These are phyloP conservation scores for Agrocybe pediades DNA, from an alignment of 768 basidiomycete genomes.

Conservation along the genomic window DNA sequence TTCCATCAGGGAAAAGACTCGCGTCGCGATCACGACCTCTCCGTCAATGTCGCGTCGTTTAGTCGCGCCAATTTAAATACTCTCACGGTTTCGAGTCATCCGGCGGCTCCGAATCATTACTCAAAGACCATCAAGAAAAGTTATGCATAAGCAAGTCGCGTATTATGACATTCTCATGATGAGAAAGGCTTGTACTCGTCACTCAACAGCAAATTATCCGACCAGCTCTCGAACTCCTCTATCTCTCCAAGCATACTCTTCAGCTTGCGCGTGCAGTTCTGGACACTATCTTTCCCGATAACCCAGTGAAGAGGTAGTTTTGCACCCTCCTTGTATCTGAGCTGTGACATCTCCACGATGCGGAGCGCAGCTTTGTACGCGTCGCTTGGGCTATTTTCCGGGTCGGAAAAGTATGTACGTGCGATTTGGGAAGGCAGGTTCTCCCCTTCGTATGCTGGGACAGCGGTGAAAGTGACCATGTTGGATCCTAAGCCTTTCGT, in stretches of 20 bases:
- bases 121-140: no score
- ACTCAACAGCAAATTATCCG: no score
- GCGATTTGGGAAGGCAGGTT: not conserved
- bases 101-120: no score
- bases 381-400: not conserved
- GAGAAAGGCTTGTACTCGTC: no score
- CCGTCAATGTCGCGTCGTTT: no score
- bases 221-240: not conserved
- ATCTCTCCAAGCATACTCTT: not conserved
- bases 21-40: no score
- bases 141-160: no score
- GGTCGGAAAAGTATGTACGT: not conserved
- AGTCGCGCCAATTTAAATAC: no score
- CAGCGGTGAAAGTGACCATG: conserved; percentile 18
- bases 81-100: no score
- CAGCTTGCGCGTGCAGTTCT: not conserved
- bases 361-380: not conserved
- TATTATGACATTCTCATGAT: no score
- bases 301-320: not conserved
- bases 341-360: not conserved
- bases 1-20: no score
- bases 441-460: conserved; percentile 20
- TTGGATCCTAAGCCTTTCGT: not conserved
- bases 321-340: not conserved
- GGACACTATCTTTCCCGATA: not conserved